Conservation (phyloP, 192 early-diverging fungal species). For the Jimgerdemannia flammicorona region DNA sequence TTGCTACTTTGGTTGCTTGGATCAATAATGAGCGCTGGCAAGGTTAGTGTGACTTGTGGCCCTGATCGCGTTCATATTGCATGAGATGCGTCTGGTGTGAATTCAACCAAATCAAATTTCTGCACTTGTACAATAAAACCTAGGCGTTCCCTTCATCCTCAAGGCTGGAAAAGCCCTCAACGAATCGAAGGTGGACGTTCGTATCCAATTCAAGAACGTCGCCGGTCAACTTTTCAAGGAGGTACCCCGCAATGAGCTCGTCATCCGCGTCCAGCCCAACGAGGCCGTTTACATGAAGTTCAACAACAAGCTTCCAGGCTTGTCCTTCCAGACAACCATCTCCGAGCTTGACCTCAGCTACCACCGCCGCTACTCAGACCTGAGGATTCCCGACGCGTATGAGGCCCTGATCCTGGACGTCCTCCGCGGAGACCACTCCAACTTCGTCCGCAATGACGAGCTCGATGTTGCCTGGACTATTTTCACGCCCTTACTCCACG, state of each 20-base stretch:
- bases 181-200: slow-evolving; percentile 90
- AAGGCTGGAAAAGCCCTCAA: slow-evolving; percentile 89
- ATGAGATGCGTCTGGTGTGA: not conserved
- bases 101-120: too few species aligned
- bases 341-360: slow-evolving; percentile 95
- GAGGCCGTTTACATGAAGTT: slow-evolving; percentile 98
- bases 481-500: slow-evolving; percentile 93
- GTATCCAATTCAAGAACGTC: slow-evolving; percentile 96
- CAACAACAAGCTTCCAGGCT: slow-evolving; percentile 92
- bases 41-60: not conserved
- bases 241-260: slow-evolving; percentile 90
- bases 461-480: slow-evolving; percentile 97
- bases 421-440: slow-evolving; percentile 88
- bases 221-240: slow-evolving; percentile 75
- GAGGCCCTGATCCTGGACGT: slow-evolving; percentile 93
- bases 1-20: slow-evolving; percentile 80
- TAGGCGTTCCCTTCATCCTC: slow-evolving; percentile 82
- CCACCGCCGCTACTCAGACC: slow-evolving; percentile 78
- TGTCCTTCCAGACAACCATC: slow-evolving; percentile 78
- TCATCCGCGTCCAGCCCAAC: slow-evolving; percentile 90
- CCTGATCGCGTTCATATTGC: not conserved
- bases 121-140: not conserved
- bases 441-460: slow-evolving; percentile 93
- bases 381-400: slow-evolving; percentile 97
- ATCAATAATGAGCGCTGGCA: slow-evolving; percentile 97